These are phyloP conservation scores for Pyrus communis DNA, from an alignment of 306 rosid species.

Conservation along the genomic window DNA sequence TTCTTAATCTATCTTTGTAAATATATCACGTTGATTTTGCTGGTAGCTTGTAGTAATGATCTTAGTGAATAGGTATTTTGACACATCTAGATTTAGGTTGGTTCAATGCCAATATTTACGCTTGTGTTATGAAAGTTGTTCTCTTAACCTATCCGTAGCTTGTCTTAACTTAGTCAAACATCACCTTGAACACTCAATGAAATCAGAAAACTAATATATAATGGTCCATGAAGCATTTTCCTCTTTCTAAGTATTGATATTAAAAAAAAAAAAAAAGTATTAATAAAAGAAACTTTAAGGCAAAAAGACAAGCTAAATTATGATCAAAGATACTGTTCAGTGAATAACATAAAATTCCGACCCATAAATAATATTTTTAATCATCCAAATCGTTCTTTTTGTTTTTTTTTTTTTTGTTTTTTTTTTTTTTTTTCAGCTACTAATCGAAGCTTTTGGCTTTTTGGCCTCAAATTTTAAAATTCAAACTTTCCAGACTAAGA, in stretches of 20 bases:
- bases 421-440: background rate
- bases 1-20: too few species aligned
- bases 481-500: constrained; percentile 27
- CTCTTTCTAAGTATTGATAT: background rate
- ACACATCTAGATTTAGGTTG: too few species aligned
- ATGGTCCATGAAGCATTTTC: background rate
- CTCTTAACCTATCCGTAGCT: accelerated
- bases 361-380: background rate
- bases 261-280: background rate
- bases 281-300: background rate
- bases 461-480: constrained; percentile 13
- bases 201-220: background rate
- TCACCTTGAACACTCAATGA: background rate
- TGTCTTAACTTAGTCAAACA: background rate
- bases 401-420: accelerated
- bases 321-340: background rate
- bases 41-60: too few species aligned
- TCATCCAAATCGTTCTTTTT: too few species aligned
- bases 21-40: too few species aligned
- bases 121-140: too few species aligned
- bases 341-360: background rate
- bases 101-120: too few species aligned
- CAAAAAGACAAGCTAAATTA: background rate
- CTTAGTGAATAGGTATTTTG: too few species aligned
- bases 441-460: background rate